Evolutionary conservation across 2,329 filamentous ascomycete genomes (phyloP), one percentile per base, ranked within the genome.

Genomic region (Colletotrichum orbiculare): DNA sequence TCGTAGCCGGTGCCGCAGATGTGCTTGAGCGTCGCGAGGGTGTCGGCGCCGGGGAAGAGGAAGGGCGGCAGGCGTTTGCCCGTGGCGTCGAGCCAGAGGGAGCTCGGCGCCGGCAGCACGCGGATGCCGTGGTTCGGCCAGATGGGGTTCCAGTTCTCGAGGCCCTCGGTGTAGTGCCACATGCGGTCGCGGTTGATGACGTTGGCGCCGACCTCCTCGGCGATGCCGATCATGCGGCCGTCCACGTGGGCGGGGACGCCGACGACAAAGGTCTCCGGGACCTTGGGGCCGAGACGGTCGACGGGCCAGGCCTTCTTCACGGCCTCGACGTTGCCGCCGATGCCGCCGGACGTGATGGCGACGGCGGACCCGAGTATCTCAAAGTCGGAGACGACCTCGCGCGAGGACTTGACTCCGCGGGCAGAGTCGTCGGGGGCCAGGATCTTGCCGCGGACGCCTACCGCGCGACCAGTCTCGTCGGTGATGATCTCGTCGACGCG

Each of bases 161-260:
- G 73, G 0, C 87, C 87, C 69, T 89, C 87, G 10, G 86, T 89
- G 71, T 89, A 89, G 72, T 89, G 87, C 87, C 87, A 89, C 87
- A 89, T 89, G 47, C 87, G 78, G 70, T 89, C 87, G 53, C 83
- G 80, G 74, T 89, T 89, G 76, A 89, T 79, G 64, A 88, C 71
- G 62, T 81, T 77, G 1, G 84, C 87, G 8, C 87, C 87, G 1
- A 78, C 80, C 1, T 70, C 57, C 71, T 87, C 81, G 2, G 85
- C 74, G 54, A 89, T 88, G 41, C 76, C 82, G 48, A 89, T 82
- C 85, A 89, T 88, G 56, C 86, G 82, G 2, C 87, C 87, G 68
- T 89, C 87, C n/a, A 89, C 87, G 68, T 89, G 86, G 0, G 85
- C 85, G 0, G 87, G 87, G 3, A 89, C 87, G 8, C 87, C 87